Evolutionary conservation across 2,329 filamentous ascomycete species (phyloP), one percentile per base, ranked within the genome.

Genomic region (Aspergillus tamarii): DNA sequence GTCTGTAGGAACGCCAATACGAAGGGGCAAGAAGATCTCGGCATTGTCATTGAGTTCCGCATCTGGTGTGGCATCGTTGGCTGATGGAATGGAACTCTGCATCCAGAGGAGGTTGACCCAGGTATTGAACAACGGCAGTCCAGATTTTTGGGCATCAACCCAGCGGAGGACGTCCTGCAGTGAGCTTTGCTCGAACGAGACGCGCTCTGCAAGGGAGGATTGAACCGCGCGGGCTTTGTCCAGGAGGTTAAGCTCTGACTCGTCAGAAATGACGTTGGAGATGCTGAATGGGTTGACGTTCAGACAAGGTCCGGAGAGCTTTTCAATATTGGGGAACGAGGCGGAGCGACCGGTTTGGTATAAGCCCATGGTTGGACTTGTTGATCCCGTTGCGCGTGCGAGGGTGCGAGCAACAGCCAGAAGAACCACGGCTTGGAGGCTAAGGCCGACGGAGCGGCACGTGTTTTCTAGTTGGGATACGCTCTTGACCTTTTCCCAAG

Each of bases 91-190:
- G 30, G 34, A 52, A 26, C 62, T 64, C 39, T 73, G 70, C 56
- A 68, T 69, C 73, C 72, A 76, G 34, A 77, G 67, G 16, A 77
- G 67, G 54, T 77, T 77, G 34, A 76, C 67, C 69, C 70, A 76
- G 3, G 70, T 67, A 50, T 77, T 76, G 68, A 77, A 76, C 1
- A 73, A 57, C 9, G 69, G 68, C 2, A 34, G 32, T 6, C 63
- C 54, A 4, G 53, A 55, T 3, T 59, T 50, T 16, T 62, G 53
- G 14, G 39, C 55, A 41, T 60, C 64, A 19, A 67, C 52, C 69
- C 69, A 73, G 16, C 36, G 43, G 4, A 72, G 64, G 21, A 76
- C 66, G 28, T 76, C 69, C 1, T 61, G 66, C 16, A 76, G 64
- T 1, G 66, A 70, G 57, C 69, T 73, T 52, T 76, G 74, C 53